phyloP scores from a whole-genome alignment of 768 basidiomycete genomes.

The Arthromyces matolae region DNA sequence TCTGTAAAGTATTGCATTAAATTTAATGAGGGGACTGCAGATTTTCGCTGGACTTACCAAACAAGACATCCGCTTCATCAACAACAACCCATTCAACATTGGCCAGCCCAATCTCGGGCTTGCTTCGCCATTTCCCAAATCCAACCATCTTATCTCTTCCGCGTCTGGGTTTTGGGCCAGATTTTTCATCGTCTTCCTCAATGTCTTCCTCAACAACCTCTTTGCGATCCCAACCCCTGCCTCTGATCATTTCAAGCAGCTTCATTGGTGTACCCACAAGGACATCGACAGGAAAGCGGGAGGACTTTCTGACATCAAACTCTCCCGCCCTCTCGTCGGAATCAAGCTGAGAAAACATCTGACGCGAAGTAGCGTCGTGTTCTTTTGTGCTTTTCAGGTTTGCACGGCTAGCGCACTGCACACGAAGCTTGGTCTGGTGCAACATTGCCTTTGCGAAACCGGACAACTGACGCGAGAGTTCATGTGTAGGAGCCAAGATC shows the following conservation, averaged over 20 bases:
- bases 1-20: constrained; percentile 41
- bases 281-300: constrained; percentile 39
- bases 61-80: constrained; percentile 88
- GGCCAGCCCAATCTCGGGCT: constrained; percentile 58
- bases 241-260: constrained; percentile 55
- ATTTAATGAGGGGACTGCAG: neutral
- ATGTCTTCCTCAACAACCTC: constrained; percentile 22
- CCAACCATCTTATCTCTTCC: constrained; percentile 35
- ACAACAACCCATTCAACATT: constrained; percentile 86
- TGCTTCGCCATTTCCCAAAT: constrained; percentile 37
- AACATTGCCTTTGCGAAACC: constrained; percentile 69
- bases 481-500: constrained; percentile 85
- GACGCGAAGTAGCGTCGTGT: constrained; percentile 40
- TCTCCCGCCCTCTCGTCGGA: constrained; percentile 15
- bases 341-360: constrained; percentile 41
- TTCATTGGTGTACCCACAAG: constrained; percentile 64
- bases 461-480: constrained; percentile 79
- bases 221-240: constrained; percentile 47
- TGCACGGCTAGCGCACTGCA: constrained; percentile 63
- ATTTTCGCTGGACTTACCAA: constrained; percentile 62
- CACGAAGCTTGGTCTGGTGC: constrained; percentile 74
- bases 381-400: constrained; percentile 38
- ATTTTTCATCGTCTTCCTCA: constrained; percentile 20
- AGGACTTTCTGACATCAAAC: constrained; percentile 20
- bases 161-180: constrained; percentile 25